A percentile compares a stretch with the other conserved stretches of the same genome.
Conservation (phyloP, 169 alveolate genomes). For the Toxoplasma gondii region DNA sequence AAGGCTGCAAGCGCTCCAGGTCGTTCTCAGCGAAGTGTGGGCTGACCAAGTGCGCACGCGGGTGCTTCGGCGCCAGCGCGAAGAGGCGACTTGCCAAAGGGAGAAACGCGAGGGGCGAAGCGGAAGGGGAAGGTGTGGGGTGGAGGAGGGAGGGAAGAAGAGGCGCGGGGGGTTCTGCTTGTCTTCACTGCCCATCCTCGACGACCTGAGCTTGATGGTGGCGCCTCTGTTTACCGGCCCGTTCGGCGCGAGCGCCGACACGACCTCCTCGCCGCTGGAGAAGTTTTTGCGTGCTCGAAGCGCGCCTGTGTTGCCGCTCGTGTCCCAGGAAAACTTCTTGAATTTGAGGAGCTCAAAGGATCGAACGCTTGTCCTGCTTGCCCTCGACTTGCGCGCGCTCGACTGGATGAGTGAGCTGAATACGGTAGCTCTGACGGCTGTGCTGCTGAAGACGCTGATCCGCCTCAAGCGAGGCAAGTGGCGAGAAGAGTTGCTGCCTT, state of each 20-base stretch:
- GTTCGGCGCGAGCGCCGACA: neutral
- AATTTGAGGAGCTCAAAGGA: neutral
- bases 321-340: neutral
- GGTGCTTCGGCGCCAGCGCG: neutral
- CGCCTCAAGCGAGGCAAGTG: slow-evolving; percentile 9
- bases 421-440: neutral
- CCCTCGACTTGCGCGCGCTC: neutral
- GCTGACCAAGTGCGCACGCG: neutral
- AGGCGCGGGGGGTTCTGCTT: neutral
- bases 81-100: neutral
- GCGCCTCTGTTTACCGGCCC: neutral
- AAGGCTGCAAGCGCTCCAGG: neutral
- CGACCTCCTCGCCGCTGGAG: neutral
- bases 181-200: neutral
- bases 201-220: neutral
- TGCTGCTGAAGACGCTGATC: neutral
- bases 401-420: neutral
- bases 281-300: neutral
- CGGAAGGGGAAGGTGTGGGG: neutral
- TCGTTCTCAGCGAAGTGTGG: neutral
- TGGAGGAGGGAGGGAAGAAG: neutral
- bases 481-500: neutral
- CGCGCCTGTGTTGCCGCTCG: neutral
- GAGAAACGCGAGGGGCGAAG: neutral
- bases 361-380: neutral